Conservation (phyloP, 345 rosid species). For the Rhizophora mangle region DNA sequence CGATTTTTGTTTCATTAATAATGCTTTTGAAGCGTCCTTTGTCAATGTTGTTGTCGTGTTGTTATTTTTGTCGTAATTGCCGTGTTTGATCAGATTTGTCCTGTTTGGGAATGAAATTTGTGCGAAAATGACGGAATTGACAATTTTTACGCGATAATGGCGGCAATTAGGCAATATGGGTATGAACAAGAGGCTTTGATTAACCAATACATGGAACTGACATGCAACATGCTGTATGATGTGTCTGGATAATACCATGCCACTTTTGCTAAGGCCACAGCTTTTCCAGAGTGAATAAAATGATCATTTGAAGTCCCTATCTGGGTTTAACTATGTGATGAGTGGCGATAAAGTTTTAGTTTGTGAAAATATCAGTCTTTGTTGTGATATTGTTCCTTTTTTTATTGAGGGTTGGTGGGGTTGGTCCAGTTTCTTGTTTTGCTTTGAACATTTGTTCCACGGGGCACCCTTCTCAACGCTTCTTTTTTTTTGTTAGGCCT, state of each 20-base stretch:
- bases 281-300: too few relatives aligned
- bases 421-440: conserved; percentile 12
- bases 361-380: not conserved
- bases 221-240: too few relatives aligned
- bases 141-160: not conserved
- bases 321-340: too few relatives aligned
- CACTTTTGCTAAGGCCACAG: too few relatives aligned
- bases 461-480: not conserved
- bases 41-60: not conserved
- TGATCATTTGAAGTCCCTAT: too few relatives aligned
- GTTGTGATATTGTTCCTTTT: conserved; percentile 2
- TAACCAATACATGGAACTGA: too few relatives aligned
- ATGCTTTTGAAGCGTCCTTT: not conserved
- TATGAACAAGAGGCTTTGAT: too few relatives aligned
- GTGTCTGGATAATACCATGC: too few relatives aligned
- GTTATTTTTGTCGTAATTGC: not conserved
- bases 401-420: conserved; percentile 8
- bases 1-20: not conserved
- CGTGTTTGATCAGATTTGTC: not conserved
- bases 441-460: not conserved
- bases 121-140: not conserved
- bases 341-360: not conserved
- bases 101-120: not conserved
- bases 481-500: not conserved
- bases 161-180: not conserved